Evolutionary conservation across 2,329 filamentous ascomycete species (phyloP).

Genomic region (Aureobasidium zeae): DNA sequence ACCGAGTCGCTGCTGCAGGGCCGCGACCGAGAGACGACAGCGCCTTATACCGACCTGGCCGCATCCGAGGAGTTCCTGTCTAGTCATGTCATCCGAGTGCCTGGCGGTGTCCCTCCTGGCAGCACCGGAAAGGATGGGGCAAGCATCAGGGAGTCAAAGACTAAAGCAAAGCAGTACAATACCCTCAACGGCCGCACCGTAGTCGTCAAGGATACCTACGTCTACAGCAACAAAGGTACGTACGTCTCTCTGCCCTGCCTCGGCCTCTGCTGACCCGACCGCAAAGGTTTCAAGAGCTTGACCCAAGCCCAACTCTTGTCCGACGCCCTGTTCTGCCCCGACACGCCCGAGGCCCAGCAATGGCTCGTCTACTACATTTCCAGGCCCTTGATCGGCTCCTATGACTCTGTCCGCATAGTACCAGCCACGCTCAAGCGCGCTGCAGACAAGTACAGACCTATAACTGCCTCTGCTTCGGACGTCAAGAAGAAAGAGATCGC

Average conservation of each 20-base stretch:
- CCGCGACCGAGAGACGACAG: conserved; percentile 77
- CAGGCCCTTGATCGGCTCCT: conserved; percentile 71
- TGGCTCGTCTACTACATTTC: conserved; percentile 98
- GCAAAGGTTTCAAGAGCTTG: conserved; percentile 68
- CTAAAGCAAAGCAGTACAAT: conserved; percentile 87
- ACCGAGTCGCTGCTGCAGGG: conserved; percentile 84
- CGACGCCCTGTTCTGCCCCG: conserved; percentile 80
- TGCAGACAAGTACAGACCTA: conserved; percentile 19
- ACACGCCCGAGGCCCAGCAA: conserved; percentile 79
- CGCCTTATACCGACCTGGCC: conserved; percentile 68
- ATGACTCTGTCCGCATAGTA: conserved; percentile 64
- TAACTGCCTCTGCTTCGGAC: conserved; percentile 29
- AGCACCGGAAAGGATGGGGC: conserved; percentile 39
- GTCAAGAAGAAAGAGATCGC: conserved; percentile 80
- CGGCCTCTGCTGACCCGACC: neutral
- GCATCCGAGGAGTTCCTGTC: conserved; percentile 88
- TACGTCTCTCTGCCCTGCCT: conserved; percentile 35
- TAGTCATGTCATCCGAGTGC: conserved; percentile 90
- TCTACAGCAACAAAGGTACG: conserved; percentile 83
- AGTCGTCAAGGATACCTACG: conserved; percentile 82
- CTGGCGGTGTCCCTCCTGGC: conserved; percentile 43
- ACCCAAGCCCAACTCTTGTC: conserved; percentile 79
- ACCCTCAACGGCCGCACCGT: conserved; percentile 89
- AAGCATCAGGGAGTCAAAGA: conserved; percentile 68
- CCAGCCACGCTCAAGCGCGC: conserved; percentile 47